Conservation (phyloP, 345 rosid genomes). For the Salix viminalis region DNA sequence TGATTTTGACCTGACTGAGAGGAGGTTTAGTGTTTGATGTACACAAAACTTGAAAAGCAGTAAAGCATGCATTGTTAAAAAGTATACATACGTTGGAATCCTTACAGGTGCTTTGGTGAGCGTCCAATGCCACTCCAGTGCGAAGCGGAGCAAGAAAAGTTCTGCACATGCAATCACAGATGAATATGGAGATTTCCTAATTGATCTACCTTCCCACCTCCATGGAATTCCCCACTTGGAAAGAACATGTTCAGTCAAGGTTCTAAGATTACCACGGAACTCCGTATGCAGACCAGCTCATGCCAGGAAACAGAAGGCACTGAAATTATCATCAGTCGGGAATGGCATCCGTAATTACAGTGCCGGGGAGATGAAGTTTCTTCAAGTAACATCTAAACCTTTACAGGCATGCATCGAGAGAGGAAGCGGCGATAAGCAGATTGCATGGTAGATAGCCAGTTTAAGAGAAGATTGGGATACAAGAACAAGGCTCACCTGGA, state of each 20-base stretch:
- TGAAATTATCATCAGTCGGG: slow-evolving; percentile 30
- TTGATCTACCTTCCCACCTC: slow-evolving; percentile 54
- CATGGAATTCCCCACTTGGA: slow-evolving; percentile 39
- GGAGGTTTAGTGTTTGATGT: neutral
- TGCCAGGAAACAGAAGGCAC: slow-evolving; percentile 24
- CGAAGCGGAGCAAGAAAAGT: slow-evolving; percentile 9
- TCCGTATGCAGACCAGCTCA: slow-evolving; percentile 30
- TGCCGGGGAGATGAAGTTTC: slow-evolving; percentile 29
- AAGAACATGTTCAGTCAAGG: slow-evolving; percentile 33
- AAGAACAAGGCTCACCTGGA: slow-evolving; percentile 31
- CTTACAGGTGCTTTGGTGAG: slow-evolving; percentile 40
- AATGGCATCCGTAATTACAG: slow-evolving; percentile 43
- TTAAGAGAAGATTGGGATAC: neutral
- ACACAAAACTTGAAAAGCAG: neutral
- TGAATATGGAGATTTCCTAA: slow-evolving; percentile 47
- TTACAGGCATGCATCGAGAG: slow-evolving; percentile 25
- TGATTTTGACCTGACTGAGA: neutral
- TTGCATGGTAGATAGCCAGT: slow-evolving; percentile 4
- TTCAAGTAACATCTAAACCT: slow-evolving; percentile 31
- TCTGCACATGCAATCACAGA: slow-evolving; percentile 28
- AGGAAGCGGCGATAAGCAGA: slow-evolving; percentile 4
- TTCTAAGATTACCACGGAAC: slow-evolving; percentile 23
- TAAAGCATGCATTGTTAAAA: neutral
- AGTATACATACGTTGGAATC: neutral
- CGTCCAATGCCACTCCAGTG: slow-evolving; percentile 26